Percentiles rank a stretch among this genome's conserved stretches.
phyloP scores from a whole-genome alignment of 768 basidiomycete species.

The Saitozyma podzolica region DNA sequence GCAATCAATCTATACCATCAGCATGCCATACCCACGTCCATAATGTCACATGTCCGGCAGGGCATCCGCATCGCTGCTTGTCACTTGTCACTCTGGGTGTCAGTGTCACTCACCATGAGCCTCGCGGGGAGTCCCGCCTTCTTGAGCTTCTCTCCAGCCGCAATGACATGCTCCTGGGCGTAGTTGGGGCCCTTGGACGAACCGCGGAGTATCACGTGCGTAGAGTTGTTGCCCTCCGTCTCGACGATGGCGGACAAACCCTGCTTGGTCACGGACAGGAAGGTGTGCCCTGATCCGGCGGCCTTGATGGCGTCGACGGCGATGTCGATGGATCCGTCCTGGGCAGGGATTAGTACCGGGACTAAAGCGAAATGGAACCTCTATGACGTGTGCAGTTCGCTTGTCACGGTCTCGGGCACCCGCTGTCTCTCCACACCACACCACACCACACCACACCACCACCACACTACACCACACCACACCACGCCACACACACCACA shows the following conservation, averaged over 20 bases:
- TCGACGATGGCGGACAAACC: constrained; percentile 72
- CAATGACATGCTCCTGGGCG: constrained; percentile 71
- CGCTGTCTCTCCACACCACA: too few species aligned
- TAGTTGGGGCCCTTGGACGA: constrained; percentile 89
- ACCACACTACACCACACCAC: too few species aligned
- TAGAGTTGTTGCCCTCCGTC: constrained; percentile 85
- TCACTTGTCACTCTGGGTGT: too few species aligned
- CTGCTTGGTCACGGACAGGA: constrained; percentile 95
- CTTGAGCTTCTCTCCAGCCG: constrained; percentile 68
- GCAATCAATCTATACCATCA: constrained; percentile 39
- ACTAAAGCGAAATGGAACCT: neutral
- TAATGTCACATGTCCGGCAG: neutral
- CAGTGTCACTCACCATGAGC: constrained; percentile 72
- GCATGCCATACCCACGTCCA: neutral
- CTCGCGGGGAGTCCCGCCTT: constrained; percentile 77
- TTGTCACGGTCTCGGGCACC: too few species aligned
- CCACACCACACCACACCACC: too few species aligned
- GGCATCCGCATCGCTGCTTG: too few species aligned
- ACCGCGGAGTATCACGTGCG: constrained; percentile 92
- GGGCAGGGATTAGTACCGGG: neutral
- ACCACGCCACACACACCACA: too few species aligned
- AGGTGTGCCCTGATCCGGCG: constrained; percentile 85
- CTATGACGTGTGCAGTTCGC: too few species aligned
- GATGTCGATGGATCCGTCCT: constrained; percentile 82
- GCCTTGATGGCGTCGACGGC: constrained; percentile 95